Evolutionary conservation across 441 rosid genomes (phyloP), one percentile per base, ranked within the genome.

Genomic region (Brassica balearica): DNA sequence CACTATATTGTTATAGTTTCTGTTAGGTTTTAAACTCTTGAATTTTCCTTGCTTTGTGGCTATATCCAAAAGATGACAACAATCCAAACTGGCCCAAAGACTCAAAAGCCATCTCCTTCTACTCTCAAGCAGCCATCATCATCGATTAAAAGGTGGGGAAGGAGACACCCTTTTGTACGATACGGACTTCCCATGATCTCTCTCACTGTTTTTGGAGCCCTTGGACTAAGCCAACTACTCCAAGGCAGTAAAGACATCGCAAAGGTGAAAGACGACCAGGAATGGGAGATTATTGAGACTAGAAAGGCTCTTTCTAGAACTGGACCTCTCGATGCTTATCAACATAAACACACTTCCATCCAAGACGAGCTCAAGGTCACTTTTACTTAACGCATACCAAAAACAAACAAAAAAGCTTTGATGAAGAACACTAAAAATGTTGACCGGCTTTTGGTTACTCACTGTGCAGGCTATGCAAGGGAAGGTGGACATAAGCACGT

Each of bases 161-260:
- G 98, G 77, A 88, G 79, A 77, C 70, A 96, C 75, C 97, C 98
- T 1, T 91, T 94, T 85, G 38, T 96, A 59, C 80, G 97, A 84
- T 96, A 92, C 72, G 98, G 98, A 41, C 89, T 94, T 75, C 98
- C 98, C 1, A 92, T 94, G 97, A 92, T 96, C 74, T 96, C 97
- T 2, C 92, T 96, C 67, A 92, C 97, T 0, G 95, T 92, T 14
- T 80, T 89, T 56, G 99, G 98, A 9, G 88, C 96, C 4, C 36
- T 90, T 7, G 97, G 96, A 0, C 93, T 96, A 11, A 91, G 88
- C 72, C 99, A 96, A 79, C 96, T 96, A 72, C 85, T 91, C 78
- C 99, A 90, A 86, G 98, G 97, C 87, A 87, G 98, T 86, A 92
- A 92, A 91, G 97, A 93, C 81, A 90, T 92, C 8, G 87, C 92